phyloP scores from a whole-genome alignment of 805 yeast genomes.

The Barnettozyma populi region DNA sequence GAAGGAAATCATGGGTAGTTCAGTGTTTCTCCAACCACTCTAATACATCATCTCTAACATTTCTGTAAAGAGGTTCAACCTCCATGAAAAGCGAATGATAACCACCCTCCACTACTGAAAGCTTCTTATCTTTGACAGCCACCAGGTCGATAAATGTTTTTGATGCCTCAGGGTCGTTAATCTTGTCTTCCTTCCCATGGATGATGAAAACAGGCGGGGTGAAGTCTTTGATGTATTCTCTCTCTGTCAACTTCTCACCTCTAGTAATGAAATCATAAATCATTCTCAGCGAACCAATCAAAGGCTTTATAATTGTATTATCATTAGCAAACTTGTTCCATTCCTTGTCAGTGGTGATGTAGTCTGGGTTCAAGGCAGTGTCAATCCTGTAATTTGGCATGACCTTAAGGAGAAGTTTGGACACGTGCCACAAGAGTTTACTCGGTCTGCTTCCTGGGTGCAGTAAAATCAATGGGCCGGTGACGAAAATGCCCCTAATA shows the following conservation, averaged over 20 bases:
- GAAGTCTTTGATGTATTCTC: constrained; percentile 27
- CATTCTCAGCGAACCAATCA: constrained; percentile 48
- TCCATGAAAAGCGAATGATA: constrained; percentile 36
- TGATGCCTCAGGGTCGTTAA: constrained; percentile 39
- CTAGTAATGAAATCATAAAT: constrained; percentile 55
- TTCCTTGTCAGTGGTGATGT: constrained; percentile 43
- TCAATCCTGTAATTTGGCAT: constrained; percentile 49
- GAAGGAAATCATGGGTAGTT: too few relatives aligned
- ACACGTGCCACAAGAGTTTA: constrained; percentile 32
- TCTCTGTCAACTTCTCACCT: constrained; percentile 47
- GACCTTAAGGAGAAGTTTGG: constrained; percentile 36
- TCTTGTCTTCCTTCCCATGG: constrained; percentile 60
- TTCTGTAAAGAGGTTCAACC: constrained; percentile 13
- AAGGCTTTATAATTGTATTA: constrained; percentile 40
- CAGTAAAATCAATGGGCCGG: constrained; percentile 56
- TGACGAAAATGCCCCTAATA: constrained; percentile 41
- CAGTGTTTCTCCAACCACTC: constrained; percentile 19
- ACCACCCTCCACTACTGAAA: constrained; percentile 26
- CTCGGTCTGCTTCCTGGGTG: constrained; percentile 60
- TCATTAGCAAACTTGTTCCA: constrained; percentile 41
- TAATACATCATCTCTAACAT: constrained; percentile 13
- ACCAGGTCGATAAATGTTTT: constrained; percentile 13
- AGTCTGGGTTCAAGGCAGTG: constrained; percentile 50
- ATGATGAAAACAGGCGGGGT: constrained; percentile 46
- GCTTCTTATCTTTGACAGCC: constrained; percentile 15